These are phyloP conservation scores for Neurospora discreta DNA, from an alignment of 495 filamentous ascomycete species.

Conservation along the genomic window DNA sequence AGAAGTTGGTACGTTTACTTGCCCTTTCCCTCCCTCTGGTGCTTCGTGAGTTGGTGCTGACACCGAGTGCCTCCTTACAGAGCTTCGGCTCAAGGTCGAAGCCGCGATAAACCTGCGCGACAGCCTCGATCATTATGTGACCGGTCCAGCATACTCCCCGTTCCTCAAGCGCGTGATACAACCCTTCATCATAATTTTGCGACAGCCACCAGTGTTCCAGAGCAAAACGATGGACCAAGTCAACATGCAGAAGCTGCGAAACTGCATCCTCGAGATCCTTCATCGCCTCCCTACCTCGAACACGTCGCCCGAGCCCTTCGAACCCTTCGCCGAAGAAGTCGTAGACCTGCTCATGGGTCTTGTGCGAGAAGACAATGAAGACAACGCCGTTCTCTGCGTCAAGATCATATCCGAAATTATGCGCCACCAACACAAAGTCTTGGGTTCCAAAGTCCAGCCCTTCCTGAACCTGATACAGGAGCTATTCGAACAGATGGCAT, in stretches of 20 bases:
- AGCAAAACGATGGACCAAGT: constrained; percentile 79
- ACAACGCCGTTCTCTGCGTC: constrained; percentile 94
- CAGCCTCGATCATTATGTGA: constrained; percentile 59
- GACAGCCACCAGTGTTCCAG: constrained; percentile 81
- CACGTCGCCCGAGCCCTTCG: constrained; percentile 60
- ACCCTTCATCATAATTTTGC: constrained; percentile 74
- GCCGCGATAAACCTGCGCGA: constrained; percentile 73
- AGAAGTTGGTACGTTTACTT: constrained; percentile 34
- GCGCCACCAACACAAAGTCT: constrained; percentile 77
- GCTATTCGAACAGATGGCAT: constrained; percentile 88
- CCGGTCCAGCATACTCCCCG: constrained; percentile 47
- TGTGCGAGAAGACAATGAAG: constrained; percentile 87
- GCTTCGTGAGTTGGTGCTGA: background rate
- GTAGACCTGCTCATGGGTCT: constrained; percentile 83
- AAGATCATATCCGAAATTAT: constrained; percentile 96
- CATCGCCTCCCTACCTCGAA: constrained; percentile 72
- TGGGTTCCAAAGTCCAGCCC: constrained; percentile 68
- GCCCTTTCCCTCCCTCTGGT: background rate
- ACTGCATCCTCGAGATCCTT: constrained; percentile 85
- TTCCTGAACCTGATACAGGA: constrained; percentile 90
- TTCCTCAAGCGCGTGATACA: constrained; percentile 85
- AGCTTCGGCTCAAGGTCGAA: constrained; percentile 64
- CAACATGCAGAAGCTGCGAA: constrained; percentile 63
- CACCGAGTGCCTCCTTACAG: constrained; percentile 27
- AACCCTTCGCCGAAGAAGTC: constrained; percentile 74